Evolutionary conservation across 2,329 filamentous ascomycete species (phyloP), one percentile per base, ranked within the genome.

Genomic region (Neofusicoccum laricinum): DNA sequence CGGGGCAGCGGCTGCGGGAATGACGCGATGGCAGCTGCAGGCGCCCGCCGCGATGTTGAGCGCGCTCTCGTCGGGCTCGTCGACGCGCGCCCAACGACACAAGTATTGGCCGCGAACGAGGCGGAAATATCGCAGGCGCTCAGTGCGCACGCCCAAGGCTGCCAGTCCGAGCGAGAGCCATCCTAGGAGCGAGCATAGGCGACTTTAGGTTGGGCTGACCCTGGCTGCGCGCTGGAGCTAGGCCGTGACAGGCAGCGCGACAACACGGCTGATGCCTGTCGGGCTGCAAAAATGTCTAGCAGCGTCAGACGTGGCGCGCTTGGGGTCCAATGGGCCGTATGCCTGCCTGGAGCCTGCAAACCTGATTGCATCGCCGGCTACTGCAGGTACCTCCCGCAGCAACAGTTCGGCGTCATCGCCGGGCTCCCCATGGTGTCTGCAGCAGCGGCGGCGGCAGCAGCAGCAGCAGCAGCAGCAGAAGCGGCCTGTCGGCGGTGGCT

Each of bases 241-340:
- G 30, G 25, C 55, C 30, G 40, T 4, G 40, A 46, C 55, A 45
- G 55, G 55, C 41, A 36, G 41, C 40, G 8, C 25, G 15, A 34
- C 53, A 58, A 59, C 40, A 59, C 55, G 55, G 2, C 41, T 32
- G 55, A 45, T 46, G 55, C 55, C 55, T 59, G 55, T 32, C 38
- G 51, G 34, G 34, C 51, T 34, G 49, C 49, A 30, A 43, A 58
- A 58, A 32, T n/a, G 53, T 14, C 36, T 12, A 38, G 25, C 21
- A 32, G 51, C 12, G 34, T 17, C 32, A 43, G 41, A 38, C 41
- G 55, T 46, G 55, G 55, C 55, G 55, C 55, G 43, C n/a, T 34
- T 36, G 55, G 40, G 40, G 41, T 15, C 55, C 55, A 59, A 45
- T 59, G n/a, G 25, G 25, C 25, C 25, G 25, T 30, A 30, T 30